Conservation (phyloP, 495 filamentous ascomycete genomes). For the Tuber magnatum region DNA sequence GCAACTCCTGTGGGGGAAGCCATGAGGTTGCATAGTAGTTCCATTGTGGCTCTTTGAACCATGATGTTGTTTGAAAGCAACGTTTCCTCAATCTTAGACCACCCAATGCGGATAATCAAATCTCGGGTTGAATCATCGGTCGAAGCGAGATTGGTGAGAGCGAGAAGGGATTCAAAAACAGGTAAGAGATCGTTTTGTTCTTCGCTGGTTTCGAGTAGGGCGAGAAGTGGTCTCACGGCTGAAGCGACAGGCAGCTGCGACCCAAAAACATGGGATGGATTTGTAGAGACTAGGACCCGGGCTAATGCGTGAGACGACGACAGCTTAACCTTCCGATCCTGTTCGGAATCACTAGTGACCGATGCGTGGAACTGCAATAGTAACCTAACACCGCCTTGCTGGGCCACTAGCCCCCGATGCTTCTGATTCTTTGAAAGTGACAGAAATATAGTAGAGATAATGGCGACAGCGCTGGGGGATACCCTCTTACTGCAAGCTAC, state of each 20-base stretch:
- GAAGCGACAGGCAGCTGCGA: constrained; percentile 64
- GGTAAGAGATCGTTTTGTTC: constrained; percentile 59
- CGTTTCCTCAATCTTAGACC: constrained; percentile 70
- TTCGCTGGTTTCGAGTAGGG: constrained; percentile 60
- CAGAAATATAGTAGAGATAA: constrained; percentile 67
- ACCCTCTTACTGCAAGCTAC: constrained; percentile 61
- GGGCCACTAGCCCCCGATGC: constrained; percentile 69
- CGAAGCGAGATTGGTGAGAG: constrained; percentile 87
- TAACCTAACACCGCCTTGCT: constrained; percentile 84
- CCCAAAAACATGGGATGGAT: constrained; percentile 79
- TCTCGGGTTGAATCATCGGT: constrained; percentile 60
- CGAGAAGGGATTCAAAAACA: constrained; percentile 80
- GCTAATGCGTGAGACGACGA: constrained; percentile 77
- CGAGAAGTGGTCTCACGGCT: constrained; percentile 69
- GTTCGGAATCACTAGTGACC: constrained; percentile 43
- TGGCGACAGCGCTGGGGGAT: constrained; percentile 56
- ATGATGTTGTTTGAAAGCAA: constrained; percentile 67
- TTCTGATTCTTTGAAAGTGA: constrained; percentile 64
- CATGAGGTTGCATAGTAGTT: constrained; percentile 88
- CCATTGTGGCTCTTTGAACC: constrained; percentile 73
- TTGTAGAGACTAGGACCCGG: constrained; percentile 82
- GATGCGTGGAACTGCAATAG: constrained; percentile 60
- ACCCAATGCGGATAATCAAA: constrained; percentile 63
- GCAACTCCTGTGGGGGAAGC: constrained; percentile 65
- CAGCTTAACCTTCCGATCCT: constrained; percentile 49